phyloP scores from a whole-genome alignment of 306 rosid species.

The Cucurbita pepo region DNA sequence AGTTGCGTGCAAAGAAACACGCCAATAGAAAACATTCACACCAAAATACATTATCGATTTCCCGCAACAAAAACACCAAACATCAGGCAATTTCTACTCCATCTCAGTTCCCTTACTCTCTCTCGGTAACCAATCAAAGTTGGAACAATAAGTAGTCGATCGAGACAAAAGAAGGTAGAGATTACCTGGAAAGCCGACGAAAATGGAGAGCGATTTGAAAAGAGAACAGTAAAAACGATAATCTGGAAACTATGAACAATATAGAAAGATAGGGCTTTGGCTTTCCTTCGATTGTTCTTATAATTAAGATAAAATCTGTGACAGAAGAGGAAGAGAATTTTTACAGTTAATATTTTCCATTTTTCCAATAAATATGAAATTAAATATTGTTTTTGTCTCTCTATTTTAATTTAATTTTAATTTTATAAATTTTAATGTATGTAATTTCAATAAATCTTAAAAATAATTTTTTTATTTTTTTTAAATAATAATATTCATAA shows the following conservation, averaged over 20 bases:
- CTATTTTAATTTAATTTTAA: too few relatives aligned
- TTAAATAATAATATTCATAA: too few relatives aligned
- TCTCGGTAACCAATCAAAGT: not conserved
- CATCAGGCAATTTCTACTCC: not conserved
- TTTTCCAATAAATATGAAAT: not conserved
- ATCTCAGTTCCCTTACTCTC: not conserved
- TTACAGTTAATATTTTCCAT: not conserved
- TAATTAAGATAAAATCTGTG: not conserved
- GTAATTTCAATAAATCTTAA: too few relatives aligned
- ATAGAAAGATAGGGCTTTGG: not conserved
- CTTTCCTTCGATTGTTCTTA: not conserved
- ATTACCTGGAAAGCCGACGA: not conserved
- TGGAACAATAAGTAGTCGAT: not conserved
- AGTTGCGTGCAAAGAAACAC: not conserved
- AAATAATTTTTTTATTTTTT: too few relatives aligned
- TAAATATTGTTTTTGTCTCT: too few relatives aligned
- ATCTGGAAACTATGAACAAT: not conserved
- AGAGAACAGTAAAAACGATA: not conserved
- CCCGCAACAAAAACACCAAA: not conserved
- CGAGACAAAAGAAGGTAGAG: not conserved
- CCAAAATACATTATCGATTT: not conserved
- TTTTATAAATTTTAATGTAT: too few relatives aligned
- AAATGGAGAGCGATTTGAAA: not conserved
- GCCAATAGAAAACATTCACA: not conserved
- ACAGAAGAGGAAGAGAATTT: not conserved